Evolutionary conservation across 2,329 filamentous ascomycete genomes (phyloP), one percentile per base, ranked within the genome.

Genomic region (Emmonsia crescens): DNA sequence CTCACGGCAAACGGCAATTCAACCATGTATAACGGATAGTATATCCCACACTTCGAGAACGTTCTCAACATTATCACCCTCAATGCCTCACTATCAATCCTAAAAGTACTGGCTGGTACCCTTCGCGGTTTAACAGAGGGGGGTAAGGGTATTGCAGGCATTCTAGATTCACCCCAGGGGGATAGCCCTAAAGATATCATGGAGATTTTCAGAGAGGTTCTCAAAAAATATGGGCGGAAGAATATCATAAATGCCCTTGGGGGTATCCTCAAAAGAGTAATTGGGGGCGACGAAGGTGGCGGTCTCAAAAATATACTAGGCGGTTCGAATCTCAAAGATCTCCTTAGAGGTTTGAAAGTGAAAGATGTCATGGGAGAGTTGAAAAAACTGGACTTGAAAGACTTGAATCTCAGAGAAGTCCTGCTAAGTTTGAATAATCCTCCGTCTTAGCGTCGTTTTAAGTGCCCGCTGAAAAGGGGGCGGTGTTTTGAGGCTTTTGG

Each of bases 21-120:
- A 1, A 77, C 78, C 1, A 65, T 75, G 0, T 72, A 77, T 49
- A 72, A 79, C 42, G 78, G 78, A 2, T 21, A 76, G 62, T 77
- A 75, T 61, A 76, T 82, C 54, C 64, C 67, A 1, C 81, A 77
- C 59, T 66, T 78, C n/a, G 78, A 81, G 61, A 67, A 72, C 0
- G 73, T 81, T 8, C 67, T 82, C 46, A 76, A 76, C 62, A 70
- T 69, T 0, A 74, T 77, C 48, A 70, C 66, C 1, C 68, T 81
- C 5, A 64, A 68, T 0, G 70, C 76, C 8, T 67, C 67, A 0
- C 66, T 77, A 1, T 73, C 78, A 0, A 73, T 79, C 38, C 69
- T 78, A 31, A 74, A 71, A 3, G 62, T 80, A 4, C 21, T 77
- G 10, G 68, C 71, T 31, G 74, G 78, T 40, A 19, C 40, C 61